Conservation (phyloP, 108 stramenopile species). For the Hondaea fermentalgiana region DNA sequence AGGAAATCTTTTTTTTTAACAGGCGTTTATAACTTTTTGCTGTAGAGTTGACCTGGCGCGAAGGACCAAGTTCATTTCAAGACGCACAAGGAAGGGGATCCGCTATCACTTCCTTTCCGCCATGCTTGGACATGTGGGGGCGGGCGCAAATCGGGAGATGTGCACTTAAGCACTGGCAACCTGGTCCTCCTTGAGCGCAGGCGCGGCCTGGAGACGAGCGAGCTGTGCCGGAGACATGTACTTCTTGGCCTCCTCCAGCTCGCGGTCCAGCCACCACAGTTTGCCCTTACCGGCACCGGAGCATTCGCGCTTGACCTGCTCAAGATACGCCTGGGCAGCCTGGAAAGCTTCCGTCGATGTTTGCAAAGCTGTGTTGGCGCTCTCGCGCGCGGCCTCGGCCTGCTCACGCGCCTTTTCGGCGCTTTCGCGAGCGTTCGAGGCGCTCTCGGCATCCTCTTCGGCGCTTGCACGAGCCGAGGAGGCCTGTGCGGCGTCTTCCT, state of each 20-base stretch:
- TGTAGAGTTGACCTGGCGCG: no score
- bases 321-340: neutral
- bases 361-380: neutral
- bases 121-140: no score
- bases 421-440: neutral
- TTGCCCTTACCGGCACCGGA: neutral
- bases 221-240: neutral
- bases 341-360: neutral
- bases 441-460: neutral
- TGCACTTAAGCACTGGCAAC: neutral
- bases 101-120: no score
- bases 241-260: conserved; percentile 10
- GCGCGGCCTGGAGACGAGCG: neutral
- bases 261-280: conserved; percentile 1
- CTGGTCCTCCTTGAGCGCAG: neutral
- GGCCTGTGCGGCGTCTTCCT: neutral
- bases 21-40: no score
- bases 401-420: neutral
- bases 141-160: no score
- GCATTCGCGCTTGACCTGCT: neutral
- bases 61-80: no score
- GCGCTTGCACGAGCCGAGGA: neutral
- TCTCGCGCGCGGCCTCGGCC: neutral
- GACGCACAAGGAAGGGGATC: no score
- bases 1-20: no score